Conservation (phyloP, 805 yeast genomes). For the Saccharomycopsis schoenii region DNA sequence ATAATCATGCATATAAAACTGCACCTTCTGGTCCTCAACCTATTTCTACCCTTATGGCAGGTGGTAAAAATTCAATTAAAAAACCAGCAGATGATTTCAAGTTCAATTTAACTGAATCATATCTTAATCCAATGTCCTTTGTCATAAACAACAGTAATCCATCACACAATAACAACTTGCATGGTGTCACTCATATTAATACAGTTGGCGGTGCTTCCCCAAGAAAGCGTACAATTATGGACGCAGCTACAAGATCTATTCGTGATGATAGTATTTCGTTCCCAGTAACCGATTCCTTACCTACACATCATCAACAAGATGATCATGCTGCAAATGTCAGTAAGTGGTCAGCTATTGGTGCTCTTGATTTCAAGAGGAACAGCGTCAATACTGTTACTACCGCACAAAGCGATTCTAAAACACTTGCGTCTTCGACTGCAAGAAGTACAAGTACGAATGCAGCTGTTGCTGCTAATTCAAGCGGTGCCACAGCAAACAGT, state of each 20-base stretch:
- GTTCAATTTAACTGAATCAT: conserved; percentile 17
- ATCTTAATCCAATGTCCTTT: conserved; percentile 18
- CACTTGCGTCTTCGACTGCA: background rate
- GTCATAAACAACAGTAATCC: conserved; percentile 3
- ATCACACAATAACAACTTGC: background rate
- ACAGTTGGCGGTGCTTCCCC: conserved; percentile 15
- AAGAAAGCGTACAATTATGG: conserved; percentile 15
- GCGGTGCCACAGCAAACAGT: background rate
- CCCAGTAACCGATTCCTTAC: background rate
- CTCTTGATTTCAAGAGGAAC: background rate
- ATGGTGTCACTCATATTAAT: background rate
- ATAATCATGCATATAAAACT: background rate
- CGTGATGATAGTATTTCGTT: conserved; percentile 6
- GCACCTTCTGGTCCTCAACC: background rate
- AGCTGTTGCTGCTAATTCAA: background rate
- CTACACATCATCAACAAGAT: background rate
- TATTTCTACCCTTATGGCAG: background rate
- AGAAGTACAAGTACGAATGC: background rate
- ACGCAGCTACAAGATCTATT: conserved; percentile 15
- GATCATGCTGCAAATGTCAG: background rate
- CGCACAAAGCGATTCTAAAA: background rate
- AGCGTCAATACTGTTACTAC: background rate
- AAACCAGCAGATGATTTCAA: conserved; percentile 12
- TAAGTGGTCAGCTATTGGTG: background rate
- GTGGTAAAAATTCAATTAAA: background rate